Evolutionary conservation across 305 asterid genomes (phyloP).

Genomic region (Solanum hybrid): DNA sequence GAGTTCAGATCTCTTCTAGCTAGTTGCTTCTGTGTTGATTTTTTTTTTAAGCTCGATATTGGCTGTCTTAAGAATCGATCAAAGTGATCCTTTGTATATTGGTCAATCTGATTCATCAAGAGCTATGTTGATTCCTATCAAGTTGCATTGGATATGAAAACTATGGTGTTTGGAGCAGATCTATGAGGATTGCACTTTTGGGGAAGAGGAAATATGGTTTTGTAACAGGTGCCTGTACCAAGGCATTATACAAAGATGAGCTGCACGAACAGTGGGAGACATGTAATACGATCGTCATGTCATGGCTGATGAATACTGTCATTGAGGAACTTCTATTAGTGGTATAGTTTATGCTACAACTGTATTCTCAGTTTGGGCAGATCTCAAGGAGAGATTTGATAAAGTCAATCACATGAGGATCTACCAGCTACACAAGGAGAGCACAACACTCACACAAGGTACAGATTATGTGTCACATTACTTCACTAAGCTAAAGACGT

Average conservation of each 20-base stretch:
- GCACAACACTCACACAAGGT: background rate
- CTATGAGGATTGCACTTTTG: background rate
- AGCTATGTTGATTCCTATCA: background rate
- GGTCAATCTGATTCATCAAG: too few species aligned
- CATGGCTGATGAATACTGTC: background rate
- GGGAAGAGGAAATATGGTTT: background rate
- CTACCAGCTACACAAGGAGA: background rate
- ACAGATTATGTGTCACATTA: background rate
- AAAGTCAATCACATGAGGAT: background rate
- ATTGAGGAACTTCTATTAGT: too few species aligned
- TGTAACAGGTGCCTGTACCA: background rate
- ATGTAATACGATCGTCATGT: background rate
- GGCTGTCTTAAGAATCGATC: background rate
- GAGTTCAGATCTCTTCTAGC: background rate
- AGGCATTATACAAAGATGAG: background rate
- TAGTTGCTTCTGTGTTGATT: too few species aligned
- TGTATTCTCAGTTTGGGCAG: background rate
- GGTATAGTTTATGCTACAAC: background rate
- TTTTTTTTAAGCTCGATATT: background rate
- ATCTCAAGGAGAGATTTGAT: background rate
- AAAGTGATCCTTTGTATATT: background rate
- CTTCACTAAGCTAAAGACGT: background rate
- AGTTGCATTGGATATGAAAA: background rate
- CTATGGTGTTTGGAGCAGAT: background rate
- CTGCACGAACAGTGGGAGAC: background rate